Evolutionary conservation across 306 rosid species (phyloP).

Genomic region (Pterocarpus macrocarpus): DNA sequence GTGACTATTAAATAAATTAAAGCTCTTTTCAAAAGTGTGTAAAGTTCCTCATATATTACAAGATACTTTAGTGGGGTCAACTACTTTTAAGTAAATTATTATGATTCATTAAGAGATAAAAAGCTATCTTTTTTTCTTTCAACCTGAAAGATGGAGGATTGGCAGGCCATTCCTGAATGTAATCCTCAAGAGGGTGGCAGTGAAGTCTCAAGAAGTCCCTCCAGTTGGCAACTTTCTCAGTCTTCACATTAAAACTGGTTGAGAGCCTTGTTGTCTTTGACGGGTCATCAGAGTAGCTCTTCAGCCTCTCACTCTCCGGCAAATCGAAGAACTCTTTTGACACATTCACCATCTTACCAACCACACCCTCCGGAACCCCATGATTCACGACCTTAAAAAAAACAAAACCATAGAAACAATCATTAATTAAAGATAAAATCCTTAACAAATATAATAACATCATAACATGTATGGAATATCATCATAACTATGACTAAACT

Average conservation of each 20-base stretch:
- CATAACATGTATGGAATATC: background rate
- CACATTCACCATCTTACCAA: slow-evolving; percentile 53
- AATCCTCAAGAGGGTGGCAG: slow-evolving; percentile 78
- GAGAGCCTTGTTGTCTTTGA: slow-evolving; percentile 79
- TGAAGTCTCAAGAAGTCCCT: slow-evolving; percentile 90
- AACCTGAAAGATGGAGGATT: slow-evolving; percentile 76
- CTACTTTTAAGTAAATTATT: too few species aligned
- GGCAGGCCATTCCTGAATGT: slow-evolving; percentile 78
- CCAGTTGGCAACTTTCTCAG: slow-evolving; percentile 81
- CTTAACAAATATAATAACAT: background rate
- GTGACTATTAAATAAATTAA: too few species aligned
- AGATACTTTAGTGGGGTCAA: too few species aligned
- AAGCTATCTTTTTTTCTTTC: background rate
- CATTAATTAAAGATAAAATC: background rate
- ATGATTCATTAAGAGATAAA: too few species aligned
- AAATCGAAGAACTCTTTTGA: slow-evolving; percentile 61
- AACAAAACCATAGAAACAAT: background rate
- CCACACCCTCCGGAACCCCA: slow-evolving; percentile 56
- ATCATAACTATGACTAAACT: too few species aligned
- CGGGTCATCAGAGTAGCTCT: slow-evolving; percentile 75
- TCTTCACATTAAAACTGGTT: slow-evolving; percentile 81
- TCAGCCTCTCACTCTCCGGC: slow-evolving; percentile 70
- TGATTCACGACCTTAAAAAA: slow-evolving; percentile 61
- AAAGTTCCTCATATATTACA: too few species aligned
- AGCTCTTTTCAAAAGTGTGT: too few species aligned